phyloP scores from a whole-genome alignment of 2,329 filamentous ascomycete species.

The Trichoderma sp. region DNA sequence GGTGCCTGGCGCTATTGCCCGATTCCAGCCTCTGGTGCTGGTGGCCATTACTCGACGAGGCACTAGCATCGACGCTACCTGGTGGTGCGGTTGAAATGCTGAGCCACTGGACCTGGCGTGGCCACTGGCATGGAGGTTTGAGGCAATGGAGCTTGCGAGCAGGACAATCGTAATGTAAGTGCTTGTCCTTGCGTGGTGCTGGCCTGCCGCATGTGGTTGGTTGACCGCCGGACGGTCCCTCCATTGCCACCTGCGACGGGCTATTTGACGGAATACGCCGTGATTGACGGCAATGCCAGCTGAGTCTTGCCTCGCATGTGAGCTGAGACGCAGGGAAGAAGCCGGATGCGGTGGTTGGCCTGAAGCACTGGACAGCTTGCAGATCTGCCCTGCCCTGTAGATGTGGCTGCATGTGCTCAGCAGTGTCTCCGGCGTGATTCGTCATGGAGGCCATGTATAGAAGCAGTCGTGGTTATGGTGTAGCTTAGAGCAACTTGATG shows the following conservation, averaged over 20 bases:
- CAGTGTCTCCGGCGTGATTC: too few relatives aligned
- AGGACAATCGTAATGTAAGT: background rate
- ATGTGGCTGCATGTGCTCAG: background rate
- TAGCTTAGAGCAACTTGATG: too few relatives aligned
- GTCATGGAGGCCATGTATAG: background rate
- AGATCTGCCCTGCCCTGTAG: background rate
- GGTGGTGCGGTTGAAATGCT: background rate
- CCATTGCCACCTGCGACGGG: background rate
- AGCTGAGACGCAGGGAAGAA: background rate
- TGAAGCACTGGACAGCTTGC: background rate
- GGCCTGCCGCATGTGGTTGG: background rate
- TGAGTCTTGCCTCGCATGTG: background rate
- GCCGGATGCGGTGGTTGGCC: background rate
- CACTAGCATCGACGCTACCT: constrained; percentile 24
- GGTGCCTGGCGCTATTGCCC: constrained; percentile 5
- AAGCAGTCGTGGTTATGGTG: background rate
- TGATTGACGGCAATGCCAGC: background rate
- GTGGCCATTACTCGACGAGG: background rate
- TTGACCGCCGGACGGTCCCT: constrained; percentile 10
- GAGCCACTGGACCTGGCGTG: background rate
- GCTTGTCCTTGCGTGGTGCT: too few relatives aligned
- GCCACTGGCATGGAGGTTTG: background rate
- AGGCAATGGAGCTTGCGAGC: background rate
- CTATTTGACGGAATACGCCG: background rate
- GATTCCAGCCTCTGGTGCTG: background rate